A percentile compares a stretch with the other conserved stretches of the same genome.
phyloP scores from a whole-genome alignment of 2,329 filamentous ascomycete genomes.

The Colletotrichum plurivorum region DNA sequence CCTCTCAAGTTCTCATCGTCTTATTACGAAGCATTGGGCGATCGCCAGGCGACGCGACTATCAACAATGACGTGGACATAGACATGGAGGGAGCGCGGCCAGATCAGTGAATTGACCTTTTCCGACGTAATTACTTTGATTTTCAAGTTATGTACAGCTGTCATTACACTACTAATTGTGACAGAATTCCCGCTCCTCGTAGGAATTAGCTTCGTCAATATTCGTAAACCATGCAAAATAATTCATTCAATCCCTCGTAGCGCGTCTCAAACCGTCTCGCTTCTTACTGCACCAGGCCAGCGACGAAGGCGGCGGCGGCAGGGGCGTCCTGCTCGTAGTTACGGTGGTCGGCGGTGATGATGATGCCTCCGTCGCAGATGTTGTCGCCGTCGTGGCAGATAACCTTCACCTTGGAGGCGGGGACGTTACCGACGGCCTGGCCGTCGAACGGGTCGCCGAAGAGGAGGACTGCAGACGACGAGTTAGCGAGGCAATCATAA shows the following conservation, averaged over 20 bases:
- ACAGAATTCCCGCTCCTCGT: neutral
- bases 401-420: conserved; percentile 40
- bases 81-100: no score
- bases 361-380: conserved; percentile 48
- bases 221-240: neutral
- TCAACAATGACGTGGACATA: no score
- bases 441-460: conserved; percentile 40
- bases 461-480: conserved; percentile 28
- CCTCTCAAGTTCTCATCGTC: no score
- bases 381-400: conserved; percentile 51
- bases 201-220: neutral
- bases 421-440: conserved; percentile 20
- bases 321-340: conserved; percentile 48
- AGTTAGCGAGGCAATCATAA: neutral
- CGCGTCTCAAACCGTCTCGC: no score
- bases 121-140: neutral
- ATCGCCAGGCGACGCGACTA: no score
- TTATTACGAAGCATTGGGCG: no score
- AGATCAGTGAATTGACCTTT: no score
- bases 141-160: neutral
- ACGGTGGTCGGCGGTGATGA: conserved; percentile 46
- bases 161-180: neutral
- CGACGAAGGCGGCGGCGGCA: conserved; percentile 48
- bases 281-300: conserved; percentile 29
- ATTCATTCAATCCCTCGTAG: neutral